Conservation (phyloP, 2,329 filamentous ascomycete genomes). For the Lecanicillium sp. region DNA sequence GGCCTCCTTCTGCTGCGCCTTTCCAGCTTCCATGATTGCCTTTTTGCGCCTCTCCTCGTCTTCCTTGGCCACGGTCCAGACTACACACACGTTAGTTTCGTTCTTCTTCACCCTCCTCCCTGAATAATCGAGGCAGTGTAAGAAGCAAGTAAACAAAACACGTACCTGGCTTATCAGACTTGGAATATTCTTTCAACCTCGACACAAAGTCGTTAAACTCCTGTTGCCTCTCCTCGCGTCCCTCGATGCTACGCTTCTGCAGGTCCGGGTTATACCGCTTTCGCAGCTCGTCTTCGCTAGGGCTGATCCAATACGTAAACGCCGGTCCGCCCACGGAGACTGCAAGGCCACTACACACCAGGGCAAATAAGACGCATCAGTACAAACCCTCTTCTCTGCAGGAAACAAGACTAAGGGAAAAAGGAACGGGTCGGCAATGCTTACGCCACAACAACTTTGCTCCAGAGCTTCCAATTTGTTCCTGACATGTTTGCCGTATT, state of each 20-base stretch:
- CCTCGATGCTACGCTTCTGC: slow-evolving; percentile 79
- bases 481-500: not conserved
- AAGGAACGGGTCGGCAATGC: no score
- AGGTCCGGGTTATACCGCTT: slow-evolving; percentile 89
- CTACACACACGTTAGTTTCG: slow-evolving; percentile 18
- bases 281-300: slow-evolving; percentile 88
- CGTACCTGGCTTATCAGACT: slow-evolving; percentile 85
- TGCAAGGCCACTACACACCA: slow-evolving; percentile 50
- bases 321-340: slow-evolving; percentile 79
- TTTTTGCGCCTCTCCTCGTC: slow-evolving; percentile 32
- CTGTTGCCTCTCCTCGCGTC: slow-evolving; percentile 64
- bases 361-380: slow-evolving; percentile 10
- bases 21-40: slow-evolving; percentile 24
- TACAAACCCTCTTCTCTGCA: no score
- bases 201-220: slow-evolving; percentile 86
- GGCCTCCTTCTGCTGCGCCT: slow-evolving; percentile 31
- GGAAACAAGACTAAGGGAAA: no score
- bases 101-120: not conserved
- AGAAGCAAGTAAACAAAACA: slow-evolving; percentile 10
- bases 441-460: slow-evolving; percentile 67
- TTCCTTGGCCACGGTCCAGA: slow-evolving; percentile 44
- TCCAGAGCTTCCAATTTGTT: slow-evolving; percentile 46
- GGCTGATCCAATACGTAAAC: slow-evolving; percentile 69
- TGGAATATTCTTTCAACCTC: slow-evolving; percentile 79
- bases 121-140: not conserved